These are phyloP conservation scores for Citeromyces hawaiiensis DNA, from an alignment of 1,139 yeast genomes.

Conservation along the genomic window DNA sequence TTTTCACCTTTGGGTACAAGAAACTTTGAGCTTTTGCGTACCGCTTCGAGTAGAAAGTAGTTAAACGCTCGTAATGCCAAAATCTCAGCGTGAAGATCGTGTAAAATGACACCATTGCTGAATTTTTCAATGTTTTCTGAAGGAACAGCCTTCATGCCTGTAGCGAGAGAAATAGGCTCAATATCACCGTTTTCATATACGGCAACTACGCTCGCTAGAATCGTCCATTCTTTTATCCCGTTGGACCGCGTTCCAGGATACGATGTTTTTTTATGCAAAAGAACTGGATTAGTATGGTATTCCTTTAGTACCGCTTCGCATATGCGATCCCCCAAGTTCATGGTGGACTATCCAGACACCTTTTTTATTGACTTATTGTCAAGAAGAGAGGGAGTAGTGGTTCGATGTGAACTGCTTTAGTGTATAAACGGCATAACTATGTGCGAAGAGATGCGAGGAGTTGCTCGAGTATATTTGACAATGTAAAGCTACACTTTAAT, in stretches of 20 bases:
- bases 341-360: neutral
- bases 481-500: too few relatives aligned
- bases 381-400: too few relatives aligned
- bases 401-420: too few relatives aligned
- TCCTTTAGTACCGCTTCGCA: constrained; percentile 7
- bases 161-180: constrained; percentile 39
- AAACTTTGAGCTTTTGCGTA: constrained; percentile 3
- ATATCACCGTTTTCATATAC: constrained; percentile 9
- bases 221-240: constrained; percentile 72
- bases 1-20: neutral
- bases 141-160: constrained; percentile 78
- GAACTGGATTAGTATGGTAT: constrained; percentile 6
- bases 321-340: constrained; percentile 8
- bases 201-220: constrained; percentile 62
- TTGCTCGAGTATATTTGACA: too few relatives aligned
- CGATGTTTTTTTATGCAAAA: constrained; percentile 4
- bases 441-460: too few relatives aligned
- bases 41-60: constrained; percentile 21
- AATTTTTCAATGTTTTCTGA: constrained; percentile 22
- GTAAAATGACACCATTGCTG: constrained; percentile 45
- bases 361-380: too few relatives aligned
- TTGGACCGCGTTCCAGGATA: constrained; percentile 50
- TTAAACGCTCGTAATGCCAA: constrained; percentile 62
- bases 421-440: too few relatives aligned
- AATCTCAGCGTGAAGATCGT: constrained; percentile 86